A percentile compares a stretch with the other conserved stretches of the same genome.
Conservation (phyloP, 306 rosid genomes). For the Malus fusca region DNA sequence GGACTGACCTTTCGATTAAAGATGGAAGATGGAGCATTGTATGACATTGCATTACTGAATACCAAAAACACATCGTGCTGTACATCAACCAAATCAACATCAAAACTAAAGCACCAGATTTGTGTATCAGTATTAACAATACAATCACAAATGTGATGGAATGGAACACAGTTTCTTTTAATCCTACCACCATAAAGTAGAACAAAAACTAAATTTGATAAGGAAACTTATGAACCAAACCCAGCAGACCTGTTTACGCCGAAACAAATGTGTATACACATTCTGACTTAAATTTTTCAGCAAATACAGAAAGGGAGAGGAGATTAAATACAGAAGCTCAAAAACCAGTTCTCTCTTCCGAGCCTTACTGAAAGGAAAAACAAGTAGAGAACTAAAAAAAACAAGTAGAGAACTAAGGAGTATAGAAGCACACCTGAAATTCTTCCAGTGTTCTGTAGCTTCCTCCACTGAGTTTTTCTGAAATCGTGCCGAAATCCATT, state of each 20-base stretch:
- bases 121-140: not conserved
- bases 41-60: conserved; percentile 10
- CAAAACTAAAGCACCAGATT: not conserved
- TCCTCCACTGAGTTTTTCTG: conserved; percentile 14
- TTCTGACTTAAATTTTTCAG: not conserved
- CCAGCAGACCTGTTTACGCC: not conserved
- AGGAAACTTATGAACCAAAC: not conserved
- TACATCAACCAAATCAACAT: conserved; percentile 2
- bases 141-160: not conserved
- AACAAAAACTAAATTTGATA: not conserved
- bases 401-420: not conserved
- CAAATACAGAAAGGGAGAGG: not conserved
- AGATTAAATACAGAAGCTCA: not conserved
- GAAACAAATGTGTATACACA: not conserved
- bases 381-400: not conserved
- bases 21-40: conserved; percentile 4
- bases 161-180: not conserved
- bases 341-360: not conserved
- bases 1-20: conserved; percentile 10
- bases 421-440: conserved; percentile 19
- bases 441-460: conserved; percentile 14
- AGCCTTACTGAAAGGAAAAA: not conserved
- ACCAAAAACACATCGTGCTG: conserved; percentile 24
- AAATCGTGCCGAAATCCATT: conserved; percentile 19
- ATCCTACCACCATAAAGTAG: not conserved